A percentile compares a stretch with the other conserved stretches of the same genome.
These are phyloP conservation scores for Monascus ruber DNA, from an alignment of 2,329 filamentous ascomycete species.

Conservation along the genomic window DNA sequence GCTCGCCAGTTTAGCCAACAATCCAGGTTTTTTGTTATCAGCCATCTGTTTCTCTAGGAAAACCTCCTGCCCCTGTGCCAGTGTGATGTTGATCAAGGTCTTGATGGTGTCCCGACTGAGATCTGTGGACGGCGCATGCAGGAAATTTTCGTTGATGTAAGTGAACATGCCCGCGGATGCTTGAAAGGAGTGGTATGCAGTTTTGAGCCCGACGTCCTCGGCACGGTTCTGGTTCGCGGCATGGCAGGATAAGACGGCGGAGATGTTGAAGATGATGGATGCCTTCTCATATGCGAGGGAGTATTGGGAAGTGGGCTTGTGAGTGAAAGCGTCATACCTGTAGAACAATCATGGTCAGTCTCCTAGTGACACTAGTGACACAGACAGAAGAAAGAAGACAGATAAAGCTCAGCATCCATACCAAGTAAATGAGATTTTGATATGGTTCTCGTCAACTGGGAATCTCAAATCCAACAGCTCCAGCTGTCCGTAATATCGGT, in stretches of 20 bases:
- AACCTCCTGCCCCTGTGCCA: conserved; percentile 93
- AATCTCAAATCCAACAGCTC: conserved; percentile 90
- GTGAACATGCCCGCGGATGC: conserved; percentile 98
- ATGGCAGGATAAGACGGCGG: conserved; percentile 90
- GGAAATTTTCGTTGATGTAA: conserved; percentile 98
- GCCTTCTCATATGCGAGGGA: conserved; percentile 96
- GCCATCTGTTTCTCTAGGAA: conserved; percentile 93
- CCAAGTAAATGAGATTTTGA: conserved; percentile 99
- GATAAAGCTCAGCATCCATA: conserved; percentile 31
- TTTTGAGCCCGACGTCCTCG: conserved; percentile 87
- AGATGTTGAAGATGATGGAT: conserved; percentile 99
- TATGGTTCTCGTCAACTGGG: conserved; percentile 95
- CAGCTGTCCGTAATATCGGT: conserved; percentile 94
- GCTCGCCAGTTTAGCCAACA: conserved; percentile 85
- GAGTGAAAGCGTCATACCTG: conserved; percentile 99
- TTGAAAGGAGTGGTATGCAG: conserved; percentile 95
- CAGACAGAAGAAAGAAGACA: conserved; percentile 1
- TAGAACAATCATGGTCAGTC: conserved; percentile 3
- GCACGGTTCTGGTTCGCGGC: conserved; percentile 84
- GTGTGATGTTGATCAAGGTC: conserved; percentile 79
- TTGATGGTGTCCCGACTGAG: conserved; percentile 92
- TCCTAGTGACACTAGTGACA: background rate
- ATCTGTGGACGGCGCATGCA: conserved; percentile 94
- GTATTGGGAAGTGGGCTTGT: conserved; percentile 93
- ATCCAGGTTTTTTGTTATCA: conserved; percentile 82